phyloP scores from a whole-genome alignment of 352 stramenopile species.

The Phytophthora sp. region DNA sequence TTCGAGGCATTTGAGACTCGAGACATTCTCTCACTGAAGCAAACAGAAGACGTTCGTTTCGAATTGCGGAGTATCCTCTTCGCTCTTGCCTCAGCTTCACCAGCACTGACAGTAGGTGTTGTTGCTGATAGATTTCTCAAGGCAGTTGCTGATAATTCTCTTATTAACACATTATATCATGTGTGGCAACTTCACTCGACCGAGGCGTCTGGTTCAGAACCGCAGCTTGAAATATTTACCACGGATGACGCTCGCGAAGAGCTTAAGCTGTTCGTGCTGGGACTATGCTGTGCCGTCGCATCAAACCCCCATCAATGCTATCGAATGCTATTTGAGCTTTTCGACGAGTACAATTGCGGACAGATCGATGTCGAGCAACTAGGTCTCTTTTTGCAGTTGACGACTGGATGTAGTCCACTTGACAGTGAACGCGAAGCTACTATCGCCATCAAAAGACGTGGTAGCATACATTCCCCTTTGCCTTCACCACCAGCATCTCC shows the following conservation, averaged over 20 bases:
- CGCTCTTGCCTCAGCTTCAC: not conserved
- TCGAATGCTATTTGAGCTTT: conserved; percentile 48
- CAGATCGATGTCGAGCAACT: conserved; percentile 24
- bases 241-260: not conserved
- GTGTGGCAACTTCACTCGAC: too few relatives aligned
- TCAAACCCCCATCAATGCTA: conserved; percentile 33
- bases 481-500: conserved; percentile 16
- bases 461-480: not conserved
- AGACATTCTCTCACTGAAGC: not conserved
- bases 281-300: conserved; percentile 40
- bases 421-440: conserved; percentile 28
- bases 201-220: too few relatives aligned
- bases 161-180: conserved; percentile 10
- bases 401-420: not conserved
- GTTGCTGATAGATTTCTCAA: conserved; percentile 5
- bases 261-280: conserved; percentile 32
- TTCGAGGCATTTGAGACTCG: not conserved
- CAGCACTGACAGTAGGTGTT: not conserved
- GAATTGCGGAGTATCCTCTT: conserved; percentile 13
- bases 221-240: too few relatives aligned
- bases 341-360: conserved; percentile 42
- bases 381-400: conserved; percentile 12
- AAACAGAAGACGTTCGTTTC: conserved; percentile 1
- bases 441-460: conserved; percentile 1
- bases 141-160: conserved; percentile 2